phyloP scores from a whole-genome alignment of 805 yeast genomes.

The Zygosaccharomyces bailii region DNA sequence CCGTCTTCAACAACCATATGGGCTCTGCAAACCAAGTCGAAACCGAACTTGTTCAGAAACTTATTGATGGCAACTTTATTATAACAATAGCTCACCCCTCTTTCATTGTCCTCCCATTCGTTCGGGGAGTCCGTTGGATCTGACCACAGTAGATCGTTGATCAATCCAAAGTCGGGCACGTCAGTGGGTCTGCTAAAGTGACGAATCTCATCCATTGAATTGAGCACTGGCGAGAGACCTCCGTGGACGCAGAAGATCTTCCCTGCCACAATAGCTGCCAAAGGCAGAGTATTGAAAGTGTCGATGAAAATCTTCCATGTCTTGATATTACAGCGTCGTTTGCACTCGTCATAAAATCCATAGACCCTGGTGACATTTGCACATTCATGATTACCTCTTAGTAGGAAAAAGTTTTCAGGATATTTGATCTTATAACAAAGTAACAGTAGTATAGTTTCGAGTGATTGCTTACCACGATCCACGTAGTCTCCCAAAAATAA shows the following conservation, averaged over 20 bases:
- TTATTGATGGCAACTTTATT: slow-evolving; percentile 69
- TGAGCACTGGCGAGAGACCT: slow-evolving; percentile 71
- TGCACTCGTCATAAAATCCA: slow-evolving; percentile 98
- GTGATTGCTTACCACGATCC: slow-evolving; percentile 93
- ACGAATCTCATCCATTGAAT: slow-evolving; percentile 63
- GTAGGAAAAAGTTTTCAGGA: slow-evolving; percentile 90
- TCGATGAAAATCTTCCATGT: slow-evolving; percentile 93
- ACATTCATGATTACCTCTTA: slow-evolving; percentile 96
- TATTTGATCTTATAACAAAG: slow-evolving; percentile 93
- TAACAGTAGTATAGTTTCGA: slow-evolving; percentile 84
- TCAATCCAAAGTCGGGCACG: slow-evolving; percentile 73
- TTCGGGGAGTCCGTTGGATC: slow-evolving; percentile 61
- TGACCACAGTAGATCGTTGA: slow-evolving; percentile 79
- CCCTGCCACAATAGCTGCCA: slow-evolving; percentile 93
- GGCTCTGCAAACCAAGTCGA: slow-evolving; percentile 76
- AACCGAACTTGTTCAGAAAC: slow-evolving; percentile 61
- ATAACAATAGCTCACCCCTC: slow-evolving; percentile 79
- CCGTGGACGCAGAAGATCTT: slow-evolving; percentile 91
- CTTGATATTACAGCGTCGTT: slow-evolving; percentile 85
- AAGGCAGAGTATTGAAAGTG: slow-evolving; percentile 91
- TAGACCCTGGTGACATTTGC: slow-evolving; percentile 95
- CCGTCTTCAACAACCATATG: slow-evolving; percentile 92
- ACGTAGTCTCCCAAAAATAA: slow-evolving; percentile 94
- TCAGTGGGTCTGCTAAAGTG: slow-evolving; percentile 77
- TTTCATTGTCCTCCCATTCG: slow-evolving; percentile 78